These are phyloP conservation scores for Schizothecium vesticola DNA, from an alignment of 495 filamentous ascomycete genomes.

Conservation along the genomic window DNA sequence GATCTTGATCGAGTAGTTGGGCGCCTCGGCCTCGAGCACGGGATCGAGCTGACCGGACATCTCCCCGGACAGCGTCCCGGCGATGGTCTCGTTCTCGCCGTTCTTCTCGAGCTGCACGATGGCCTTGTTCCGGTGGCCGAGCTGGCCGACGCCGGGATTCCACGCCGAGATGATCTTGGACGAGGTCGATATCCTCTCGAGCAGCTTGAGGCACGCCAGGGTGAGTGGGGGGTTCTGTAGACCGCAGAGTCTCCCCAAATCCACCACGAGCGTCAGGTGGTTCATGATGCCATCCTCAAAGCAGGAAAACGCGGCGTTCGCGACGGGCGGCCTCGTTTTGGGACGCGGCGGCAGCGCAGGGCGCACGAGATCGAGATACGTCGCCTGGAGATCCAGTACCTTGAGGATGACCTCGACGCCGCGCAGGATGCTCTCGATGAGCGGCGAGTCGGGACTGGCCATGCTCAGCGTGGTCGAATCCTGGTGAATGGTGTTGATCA, in stretches of 20 bases:
- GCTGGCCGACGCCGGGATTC: constrained; percentile 41
- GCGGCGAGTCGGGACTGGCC: constrained; percentile 63
- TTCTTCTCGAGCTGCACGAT: constrained; percentile 71
- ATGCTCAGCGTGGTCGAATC: constrained; percentile 61
- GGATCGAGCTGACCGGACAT: constrained; percentile 60
- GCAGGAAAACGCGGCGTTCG: constrained; percentile 68
- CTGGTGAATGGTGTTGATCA: constrained; percentile 73
- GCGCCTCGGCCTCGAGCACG: constrained; percentile 53
- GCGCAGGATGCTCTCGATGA: constrained; percentile 65
- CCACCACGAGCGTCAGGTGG: constrained; percentile 66
- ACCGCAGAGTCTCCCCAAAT: constrained; percentile 77
- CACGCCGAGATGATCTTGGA: constrained; percentile 60
- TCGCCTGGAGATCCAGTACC: constrained; percentile 79
- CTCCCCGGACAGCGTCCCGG: constrained; percentile 59
- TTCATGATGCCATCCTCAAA: constrained; percentile 90
- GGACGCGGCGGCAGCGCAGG: constrained; percentile 50
- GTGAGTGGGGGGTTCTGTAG: constrained; percentile 71
- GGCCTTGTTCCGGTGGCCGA: constrained; percentile 66
- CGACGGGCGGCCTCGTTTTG: constrained; percentile 40
- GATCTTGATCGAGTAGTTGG: constrained; percentile 69
- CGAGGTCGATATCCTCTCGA: constrained; percentile 81
- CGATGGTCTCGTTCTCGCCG: constrained; percentile 62
- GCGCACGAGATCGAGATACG: constrained; percentile 80
- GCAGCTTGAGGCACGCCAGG: constrained; percentile 66
- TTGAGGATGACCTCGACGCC: constrained; percentile 75